Conservation (phyloP, 148 eudicot genomes). For the Rhododendron ovatum region DNA sequence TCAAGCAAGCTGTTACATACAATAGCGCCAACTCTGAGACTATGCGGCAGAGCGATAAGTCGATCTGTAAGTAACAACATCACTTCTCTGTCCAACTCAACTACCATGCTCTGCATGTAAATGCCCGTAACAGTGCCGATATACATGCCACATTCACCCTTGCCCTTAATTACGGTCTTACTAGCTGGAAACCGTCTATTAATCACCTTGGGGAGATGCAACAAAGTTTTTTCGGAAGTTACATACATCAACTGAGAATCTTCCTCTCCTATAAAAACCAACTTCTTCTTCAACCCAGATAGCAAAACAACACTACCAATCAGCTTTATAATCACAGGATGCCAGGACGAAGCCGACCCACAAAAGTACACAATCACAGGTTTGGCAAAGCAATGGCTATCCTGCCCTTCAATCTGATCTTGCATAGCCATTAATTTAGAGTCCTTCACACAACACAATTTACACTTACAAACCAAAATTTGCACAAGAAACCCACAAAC, state of each 20-base stretch:
- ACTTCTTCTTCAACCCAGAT: slow-evolving; percentile 59
- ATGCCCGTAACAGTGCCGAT: slow-evolving; percentile 63
- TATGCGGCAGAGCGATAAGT: slow-evolving; percentile 41
- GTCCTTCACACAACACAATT: slow-evolving; percentile 31
- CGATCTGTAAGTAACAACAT: slow-evolving; percentile 68
- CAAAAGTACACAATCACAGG: slow-evolving; percentile 49
- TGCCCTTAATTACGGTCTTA: slow-evolving; percentile 27
- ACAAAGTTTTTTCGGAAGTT: slow-evolving; percentile 28
- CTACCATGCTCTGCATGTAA: slow-evolving; percentile 69
- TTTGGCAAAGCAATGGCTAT: slow-evolving; percentile 31
- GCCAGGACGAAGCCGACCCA: slow-evolving; percentile 55
- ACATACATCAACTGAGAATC: slow-evolving; percentile 64
- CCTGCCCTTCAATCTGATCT: neutral
- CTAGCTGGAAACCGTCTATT: slow-evolving; percentile 1
- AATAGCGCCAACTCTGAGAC: slow-evolving; percentile 76
- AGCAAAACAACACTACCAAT: slow-evolving; percentile 40
- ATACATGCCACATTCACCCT: slow-evolving; percentile 56
- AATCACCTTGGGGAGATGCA: slow-evolving; percentile 21
- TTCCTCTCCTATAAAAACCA: slow-evolving; percentile 56
- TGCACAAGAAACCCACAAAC: slow-evolving; percentile 54
- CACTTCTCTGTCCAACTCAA: slow-evolving; percentile 78
- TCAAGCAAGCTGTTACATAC: slow-evolving; percentile 40
- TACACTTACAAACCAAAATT: slow-evolving; percentile 53
- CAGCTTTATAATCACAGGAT: slow-evolving; percentile 49
- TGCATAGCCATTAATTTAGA: neutral